Evolutionary conservation across 352 stramenopile genomes (phyloP).

Genomic region (Globisporangium barbulae): DNA sequence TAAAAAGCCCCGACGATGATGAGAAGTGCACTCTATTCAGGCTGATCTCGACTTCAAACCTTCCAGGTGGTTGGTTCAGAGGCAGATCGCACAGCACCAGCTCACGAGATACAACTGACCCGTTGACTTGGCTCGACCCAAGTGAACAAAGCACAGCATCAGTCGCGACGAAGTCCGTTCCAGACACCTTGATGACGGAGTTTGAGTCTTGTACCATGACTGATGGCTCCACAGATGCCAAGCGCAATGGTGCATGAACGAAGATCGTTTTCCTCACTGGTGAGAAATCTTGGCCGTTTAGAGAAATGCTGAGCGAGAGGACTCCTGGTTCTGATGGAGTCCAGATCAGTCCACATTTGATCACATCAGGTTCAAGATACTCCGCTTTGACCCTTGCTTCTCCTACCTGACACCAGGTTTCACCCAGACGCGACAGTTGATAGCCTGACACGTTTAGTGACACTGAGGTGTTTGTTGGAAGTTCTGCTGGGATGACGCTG

Average conservation of each 20-base stretch:
- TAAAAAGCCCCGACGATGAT: not conserved
- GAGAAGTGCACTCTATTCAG: slow-evolving; percentile 35
- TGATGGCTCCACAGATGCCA: slow-evolving; percentile 20
- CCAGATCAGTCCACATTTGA: slow-evolving; percentile 6
- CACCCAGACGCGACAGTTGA: slow-evolving; percentile 3
- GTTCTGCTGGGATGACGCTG: not conserved
- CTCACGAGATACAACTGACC: slow-evolving; percentile 8
- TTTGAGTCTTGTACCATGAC: slow-evolving; percentile 20
- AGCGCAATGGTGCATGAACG: slow-evolving; percentile 20
- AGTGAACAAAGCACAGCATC: slow-evolving; percentile 15
- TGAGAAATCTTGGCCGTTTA: slow-evolving; percentile 41
- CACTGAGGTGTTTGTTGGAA: slow-evolving; percentile 4
- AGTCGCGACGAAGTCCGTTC: slow-evolving; percentile 22
- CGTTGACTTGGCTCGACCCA: slow-evolving; percentile 13
- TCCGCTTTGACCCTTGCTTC: not conserved
- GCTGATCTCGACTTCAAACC: slow-evolving; percentile 28
- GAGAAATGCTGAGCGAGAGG: slow-evolving; percentile 22
- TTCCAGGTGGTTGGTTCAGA: not conserved
- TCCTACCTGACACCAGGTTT: not conserved
- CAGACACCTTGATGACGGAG: slow-evolving; percentile 20
- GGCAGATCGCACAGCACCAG: slow-evolving; percentile 23
- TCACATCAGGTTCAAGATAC: slow-evolving; percentile 2
- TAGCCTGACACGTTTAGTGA: not conserved
- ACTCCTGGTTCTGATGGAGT: slow-evolving; percentile 3
- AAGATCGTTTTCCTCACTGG: slow-evolving; percentile 13